Evolutionary conservation across 768 basidiomycete genomes (phyloP), one percentile per base, ranked within the genome.

Genomic region (Pleurotus ostreatus): DNA sequence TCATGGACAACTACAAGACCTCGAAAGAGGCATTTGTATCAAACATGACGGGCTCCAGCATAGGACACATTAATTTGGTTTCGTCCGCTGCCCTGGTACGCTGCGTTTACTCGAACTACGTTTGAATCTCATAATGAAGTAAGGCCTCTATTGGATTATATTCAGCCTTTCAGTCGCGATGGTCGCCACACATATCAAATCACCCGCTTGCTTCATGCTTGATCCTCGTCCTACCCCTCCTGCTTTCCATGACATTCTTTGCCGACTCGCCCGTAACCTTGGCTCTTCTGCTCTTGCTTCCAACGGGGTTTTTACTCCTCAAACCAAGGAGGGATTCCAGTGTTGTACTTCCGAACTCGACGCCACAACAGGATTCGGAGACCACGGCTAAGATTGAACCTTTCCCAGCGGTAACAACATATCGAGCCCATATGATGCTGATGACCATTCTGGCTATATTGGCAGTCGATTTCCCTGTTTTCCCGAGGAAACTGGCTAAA

Each of bases 401-500:
- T 1, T 71, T 93, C 46, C 83, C 92, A 0, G 87, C 92, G 40
- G 68, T 99, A 55, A 92, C 93, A 9, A 82, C 87, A 0, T 98
- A 96, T 67, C 78, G 97, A 45, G 86, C 94, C 2, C 91, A 97
- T 65, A 95, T 98, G 94, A 88, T 98, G 80, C 74, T 97, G 16
- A 84, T 98, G 79, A 98, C 97, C 0, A 70, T 89, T 37, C 78
- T 96, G 43, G 87, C 86, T 18, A 98, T 99, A 58, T 83, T 98
- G 11, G 96, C 96, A 0, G 96, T 98, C 49, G 96, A 99, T 68
- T 99, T 99, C 63, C 85, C 83, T 0, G 81, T 95, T 22, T 99
- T 98, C 64, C 97, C 97, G 0, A 82, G 97, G 15, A 71, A 71
- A 9, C 78, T 96, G 44, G 96, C 86, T 2, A 99, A 98, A 67